Base-by-base conservation (phyloP, 1,284 basidiomycete species). In the Marasmius tenuissimus region DNA sequence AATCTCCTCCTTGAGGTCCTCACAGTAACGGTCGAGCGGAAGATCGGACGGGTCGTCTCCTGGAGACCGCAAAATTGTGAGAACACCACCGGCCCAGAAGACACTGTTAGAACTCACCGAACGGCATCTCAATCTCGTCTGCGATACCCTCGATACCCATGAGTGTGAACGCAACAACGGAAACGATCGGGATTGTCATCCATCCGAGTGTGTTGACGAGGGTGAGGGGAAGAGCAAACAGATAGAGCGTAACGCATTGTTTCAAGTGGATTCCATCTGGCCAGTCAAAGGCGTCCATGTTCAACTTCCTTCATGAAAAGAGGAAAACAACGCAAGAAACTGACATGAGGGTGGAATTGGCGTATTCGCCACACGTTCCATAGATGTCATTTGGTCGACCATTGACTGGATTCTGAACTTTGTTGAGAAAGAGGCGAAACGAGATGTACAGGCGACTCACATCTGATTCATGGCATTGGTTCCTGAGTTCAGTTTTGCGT, bases 131-230 rank as follows among this genome's bases (percentile, higher is more conserved):
- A 65, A 96, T 93, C 75, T 95, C 89, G 65, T 94, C 89, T 0
- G 94, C 94, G 65, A 97, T 96, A 10, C 94, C 94, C 76, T 97
- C 95, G 59, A 97, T 91, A 11, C 94, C 94, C 89, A 95, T 94
- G 64, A 96, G 84, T 4, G 92, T 95, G 76, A 96, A 93, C 12
- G 92, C 89, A 37, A 94, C 89, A 3, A 91, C 86, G 22, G 91
- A 92, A 10, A 93, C 87, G 35, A 96, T 81, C n/a, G 91, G 91
- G 18, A 96, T 80, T 72, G 89, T 92, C 53, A 83, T 83, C 92
- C 91, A 95, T 14, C 88, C 86, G 61, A 93, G 76, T 58, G 93
- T 89, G 59, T 85, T 83, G 53, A 94, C 85, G 35, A 96, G 82
- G 5, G 91, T 92, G 68, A 95, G 87, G 1, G 94, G 94, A 18